Conservation (phyloP, 148 eudicot species). For the Chenopodium quinoa region DNA sequence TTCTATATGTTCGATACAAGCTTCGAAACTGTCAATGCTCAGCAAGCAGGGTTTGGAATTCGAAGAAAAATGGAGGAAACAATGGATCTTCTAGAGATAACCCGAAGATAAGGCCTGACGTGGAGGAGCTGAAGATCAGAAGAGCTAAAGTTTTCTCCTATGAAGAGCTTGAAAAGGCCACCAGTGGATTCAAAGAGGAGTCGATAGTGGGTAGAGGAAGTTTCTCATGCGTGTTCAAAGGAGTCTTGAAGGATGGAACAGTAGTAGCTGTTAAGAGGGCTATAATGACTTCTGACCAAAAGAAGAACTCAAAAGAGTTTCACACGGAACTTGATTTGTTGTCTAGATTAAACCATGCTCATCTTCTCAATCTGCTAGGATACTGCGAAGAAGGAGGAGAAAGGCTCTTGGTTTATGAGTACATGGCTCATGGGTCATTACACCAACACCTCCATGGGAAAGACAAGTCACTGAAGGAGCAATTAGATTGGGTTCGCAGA, state of each 20-base stretch:
- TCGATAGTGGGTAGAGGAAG: constrained; percentile 90
- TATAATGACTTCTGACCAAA: constrained; percentile 65
- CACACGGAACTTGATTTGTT: constrained; percentile 83
- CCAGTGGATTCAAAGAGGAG: constrained; percentile 71
- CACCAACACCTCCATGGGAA: constrained; percentile 83
- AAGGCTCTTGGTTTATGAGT: constrained; percentile 86
- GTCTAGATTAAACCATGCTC: constrained; percentile 82
- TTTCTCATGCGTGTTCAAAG: constrained; percentile 92
- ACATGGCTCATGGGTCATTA: constrained; percentile 92
- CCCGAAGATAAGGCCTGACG: constrained; percentile 51
- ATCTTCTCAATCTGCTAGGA: constrained; percentile 82
- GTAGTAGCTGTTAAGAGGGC: constrained; percentile 85
- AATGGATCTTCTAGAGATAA: constrained; percentile 39
- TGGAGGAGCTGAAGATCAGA: constrained; percentile 68
- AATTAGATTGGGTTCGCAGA: constrained; percentile 81
- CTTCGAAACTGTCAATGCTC: constrained; percentile 73
- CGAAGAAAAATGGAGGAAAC: constrained; percentile 31
- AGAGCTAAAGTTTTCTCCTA: constrained; percentile 70
- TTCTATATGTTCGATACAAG: constrained; percentile 62
- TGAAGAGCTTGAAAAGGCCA: constrained; percentile 78
- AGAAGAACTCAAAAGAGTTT: constrained; percentile 84
- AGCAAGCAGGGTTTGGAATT: constrained; percentile 27
- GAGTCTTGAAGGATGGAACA: constrained; percentile 73
- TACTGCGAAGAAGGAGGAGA: constrained; percentile 94
- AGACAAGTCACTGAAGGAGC: constrained; percentile 55